Evolutionary conservation across 352 stramenopile genomes (phyloP).

Genomic region (Phytophthora uliginosa): DNA sequence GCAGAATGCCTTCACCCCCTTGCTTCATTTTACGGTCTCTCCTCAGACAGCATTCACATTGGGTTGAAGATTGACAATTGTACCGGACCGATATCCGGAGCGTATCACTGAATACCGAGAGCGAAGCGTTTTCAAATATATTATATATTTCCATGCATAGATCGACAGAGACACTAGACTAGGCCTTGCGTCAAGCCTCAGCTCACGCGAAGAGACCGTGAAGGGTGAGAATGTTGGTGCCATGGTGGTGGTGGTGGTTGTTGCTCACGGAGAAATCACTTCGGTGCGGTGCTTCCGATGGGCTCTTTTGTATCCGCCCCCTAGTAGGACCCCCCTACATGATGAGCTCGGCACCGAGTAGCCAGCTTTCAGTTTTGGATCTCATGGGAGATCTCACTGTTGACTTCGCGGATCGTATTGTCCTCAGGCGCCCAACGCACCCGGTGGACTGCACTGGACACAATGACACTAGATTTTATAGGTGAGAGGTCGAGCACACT

Average conservation of each 20-base stretch:
- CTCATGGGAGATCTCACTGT: neutral
- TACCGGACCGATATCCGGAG: conserved; percentile 9
- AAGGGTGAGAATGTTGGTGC: conserved; percentile 1
- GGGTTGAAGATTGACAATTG: conserved; percentile 12
- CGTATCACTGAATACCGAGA: conserved; percentile 6
- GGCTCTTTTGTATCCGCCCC: neutral
- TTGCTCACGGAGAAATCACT: neutral
- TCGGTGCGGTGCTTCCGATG: neutral
- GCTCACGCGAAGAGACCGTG: neutral
- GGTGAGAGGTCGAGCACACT: neutral
- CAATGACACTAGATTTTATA: conserved; percentile 4
- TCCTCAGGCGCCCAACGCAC: neutral
- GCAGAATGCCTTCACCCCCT: conserved; percentile 15
- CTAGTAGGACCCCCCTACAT: too few species aligned
- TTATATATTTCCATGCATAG: conserved; percentile 1
- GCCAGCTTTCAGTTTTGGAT: conserved; percentile 9
- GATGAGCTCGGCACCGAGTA: neutral
- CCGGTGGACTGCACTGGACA: neutral
- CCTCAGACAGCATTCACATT: neutral
- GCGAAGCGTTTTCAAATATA: conserved; percentile 12
- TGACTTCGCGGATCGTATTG: neutral
- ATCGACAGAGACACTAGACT: neutral
- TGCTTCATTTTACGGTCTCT: conserved; percentile 13
- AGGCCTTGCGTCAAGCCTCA: neutral
- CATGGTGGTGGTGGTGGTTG: neutral